Percentiles rank a stretch among this genome's conserved stretches.
Evolutionary conservation across 2,329 filamentous ascomycete genomes (phyloP).

Genomic region (Beauveria sp.): DNA sequence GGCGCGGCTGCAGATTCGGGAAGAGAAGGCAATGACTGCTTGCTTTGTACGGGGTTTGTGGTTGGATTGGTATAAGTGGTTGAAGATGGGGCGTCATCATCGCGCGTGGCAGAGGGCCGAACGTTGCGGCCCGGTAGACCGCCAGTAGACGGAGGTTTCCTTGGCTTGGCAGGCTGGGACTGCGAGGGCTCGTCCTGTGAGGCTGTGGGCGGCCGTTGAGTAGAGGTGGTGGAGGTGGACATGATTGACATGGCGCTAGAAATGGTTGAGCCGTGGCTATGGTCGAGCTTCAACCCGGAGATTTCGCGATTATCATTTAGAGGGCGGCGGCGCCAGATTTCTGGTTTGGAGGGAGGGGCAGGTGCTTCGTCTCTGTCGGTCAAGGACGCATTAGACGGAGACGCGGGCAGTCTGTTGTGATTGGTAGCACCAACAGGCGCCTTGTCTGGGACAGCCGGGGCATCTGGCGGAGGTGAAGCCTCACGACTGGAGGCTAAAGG

Average conservation of each 20-base stretch:
- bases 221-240: conserved; percentile 6
- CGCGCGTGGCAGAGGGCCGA: conserved; percentile 14
- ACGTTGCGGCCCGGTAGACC: conserved; percentile 24
- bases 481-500: conserved; percentile 17
- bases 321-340: conserved; percentile 44
- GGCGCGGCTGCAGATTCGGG: background rate
- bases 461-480: conserved; percentile 6
- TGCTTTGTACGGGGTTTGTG: background rate
- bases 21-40: background rate
- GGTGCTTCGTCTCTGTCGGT: conserved; percentile 15
- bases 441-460: conserved; percentile 5
- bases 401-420: background rate
- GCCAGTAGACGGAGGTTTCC: conserved; percentile 14
- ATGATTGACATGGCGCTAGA: conserved; percentile 19
- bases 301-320: conserved; percentile 39
- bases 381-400: background rate
- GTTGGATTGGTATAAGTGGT: background rate
- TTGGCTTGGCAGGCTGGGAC: background rate
- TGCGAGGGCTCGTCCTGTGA: conserved; percentile 13
- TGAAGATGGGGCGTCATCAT: background rate
- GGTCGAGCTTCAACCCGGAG: conserved; percentile 39
- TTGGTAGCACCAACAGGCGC: background rate
- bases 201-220: conserved; percentile 14
- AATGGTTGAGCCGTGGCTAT: conserved; percentile 44
- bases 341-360: conserved; percentile 22